Conservation (phyloP, 306 rosid species). For the Castanopsis chinensis region DNA sequence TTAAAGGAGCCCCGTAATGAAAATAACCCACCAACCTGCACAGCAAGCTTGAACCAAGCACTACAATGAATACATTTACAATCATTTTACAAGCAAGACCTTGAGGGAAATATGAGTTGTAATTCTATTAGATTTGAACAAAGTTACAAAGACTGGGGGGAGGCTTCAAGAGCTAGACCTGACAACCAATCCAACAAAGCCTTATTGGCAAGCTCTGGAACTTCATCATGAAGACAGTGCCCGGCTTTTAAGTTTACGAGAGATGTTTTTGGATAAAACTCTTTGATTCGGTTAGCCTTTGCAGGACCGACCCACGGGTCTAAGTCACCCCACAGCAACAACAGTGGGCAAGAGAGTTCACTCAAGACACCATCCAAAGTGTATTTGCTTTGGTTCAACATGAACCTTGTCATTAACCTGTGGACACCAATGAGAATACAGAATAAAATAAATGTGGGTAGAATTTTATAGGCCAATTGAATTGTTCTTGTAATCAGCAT, state of each 20-base stretch:
- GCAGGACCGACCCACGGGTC: conserved; percentile 98
- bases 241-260: conserved; percentile 83
- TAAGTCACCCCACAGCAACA: conserved; percentile 92
- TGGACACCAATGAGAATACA: neutral
- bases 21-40: no score
- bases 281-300: conserved; percentile 73
- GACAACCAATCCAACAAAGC: conserved; percentile 81
- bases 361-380: conserved; percentile 65
- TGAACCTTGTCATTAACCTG: conserved; percentile 91
- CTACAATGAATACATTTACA: conserved; percentile 14
- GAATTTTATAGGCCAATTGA: neutral
- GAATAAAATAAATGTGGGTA: neutral
- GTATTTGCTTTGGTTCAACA: conserved; percentile 75
- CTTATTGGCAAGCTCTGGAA: conserved; percentile 72
- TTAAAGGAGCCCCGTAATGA: no score
- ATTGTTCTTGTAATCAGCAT: neutral
- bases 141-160: conserved; percentile 50
- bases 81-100: conserved; percentile 7
- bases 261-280: conserved; percentile 70
- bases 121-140: neutral
- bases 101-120: neutral
- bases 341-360: conserved; percentile 74
- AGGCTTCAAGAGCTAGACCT: conserved; percentile 37
- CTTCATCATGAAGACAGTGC: conserved; percentile 91
- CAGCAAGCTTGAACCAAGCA: neutral